phyloP scores from a whole-genome alignment of 257 asterid genomes.

The Nicotiana attenuata region DNA sequence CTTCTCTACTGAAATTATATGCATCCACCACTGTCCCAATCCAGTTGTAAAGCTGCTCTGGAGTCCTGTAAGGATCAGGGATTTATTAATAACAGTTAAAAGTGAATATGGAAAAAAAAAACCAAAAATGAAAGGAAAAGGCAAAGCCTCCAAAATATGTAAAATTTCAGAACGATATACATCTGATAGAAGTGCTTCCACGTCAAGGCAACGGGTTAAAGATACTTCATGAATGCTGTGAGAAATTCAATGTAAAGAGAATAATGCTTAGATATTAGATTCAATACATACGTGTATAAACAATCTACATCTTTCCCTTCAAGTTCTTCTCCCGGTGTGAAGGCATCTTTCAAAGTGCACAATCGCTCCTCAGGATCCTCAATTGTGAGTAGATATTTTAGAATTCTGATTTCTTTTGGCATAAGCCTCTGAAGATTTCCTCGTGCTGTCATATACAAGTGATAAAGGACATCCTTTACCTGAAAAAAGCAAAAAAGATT shows the following conservation, averaged over 20 bases:
- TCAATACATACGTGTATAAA: conserved; percentile 70
- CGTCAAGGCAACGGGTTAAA: neutral
- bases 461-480: conserved; percentile 81
- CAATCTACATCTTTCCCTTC: conserved; percentile 64
- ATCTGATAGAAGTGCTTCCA: neutral
- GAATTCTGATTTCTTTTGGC: conserved; percentile 91
- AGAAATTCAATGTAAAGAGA: neutral
- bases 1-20: conserved; percentile 72
- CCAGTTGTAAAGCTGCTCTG: conserved; percentile 61
- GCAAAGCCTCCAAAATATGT: neutral
- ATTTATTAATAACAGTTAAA: neutral
- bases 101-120: neutral
- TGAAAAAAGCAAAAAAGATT: conserved; percentile 13
- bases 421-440: conserved; percentile 83
- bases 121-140: neutral
- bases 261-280: neutral
- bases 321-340: conserved; percentile 87
- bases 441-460: conserved; percentile 60
- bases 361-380: conserved; percentile 79
- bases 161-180: neutral
- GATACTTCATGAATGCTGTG: neutral
- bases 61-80: conserved; percentile 52
- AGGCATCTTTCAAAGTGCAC: conserved; percentile 74
- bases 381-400: conserved; percentile 71
- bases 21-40: conserved; percentile 67